Percentiles rank a stretch among this genome's conserved stretches.
Conservation (phyloP, 2,329 filamentous ascomycete genomes). For the Penicillium rolfsii region DNA sequence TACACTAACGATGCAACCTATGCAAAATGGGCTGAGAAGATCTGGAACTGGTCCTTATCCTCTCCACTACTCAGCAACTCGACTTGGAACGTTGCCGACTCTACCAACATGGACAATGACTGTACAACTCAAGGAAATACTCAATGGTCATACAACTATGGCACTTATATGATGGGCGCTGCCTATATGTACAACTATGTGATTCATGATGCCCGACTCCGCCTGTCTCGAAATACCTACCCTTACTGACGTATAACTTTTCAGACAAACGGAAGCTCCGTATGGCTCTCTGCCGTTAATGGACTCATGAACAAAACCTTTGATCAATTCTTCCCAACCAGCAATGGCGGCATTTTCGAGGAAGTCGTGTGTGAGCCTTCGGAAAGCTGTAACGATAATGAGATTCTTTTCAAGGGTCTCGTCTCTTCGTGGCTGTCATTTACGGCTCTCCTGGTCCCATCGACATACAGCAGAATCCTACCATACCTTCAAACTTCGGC, state of each 20-base stretch:
- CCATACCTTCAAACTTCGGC: slow-evolving; percentile 63
- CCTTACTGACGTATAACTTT: neutral
- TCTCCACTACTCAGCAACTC: slow-evolving; percentile 63
- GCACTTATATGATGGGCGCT: slow-evolving; percentile 60
- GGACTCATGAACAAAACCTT: slow-evolving; percentile 59
- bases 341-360: slow-evolving; percentile 22
- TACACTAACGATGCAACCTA: slow-evolving; percentile 67
- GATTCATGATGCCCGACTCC: slow-evolving; percentile 23
- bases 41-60: slow-evolving; percentile 63
- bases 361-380: slow-evolving; percentile 69
- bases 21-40: slow-evolving; percentile 61
- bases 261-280: slow-evolving; percentile 53
- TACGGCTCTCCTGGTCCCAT: slow-evolving; percentile 65
- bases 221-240: neutral
- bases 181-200: slow-evolving; percentile 70
- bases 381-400: slow-evolving; percentile 60
- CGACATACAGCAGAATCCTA: slow-evolving; percentile 58
- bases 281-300: slow-evolving; percentile 62
- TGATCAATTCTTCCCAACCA: slow-evolving; percentile 47
- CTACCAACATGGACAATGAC: slow-evolving; percentile 55
- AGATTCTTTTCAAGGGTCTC: slow-evolving; percentile 69
- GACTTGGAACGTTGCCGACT: slow-evolving; percentile 66
- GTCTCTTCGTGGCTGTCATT: slow-evolving; percentile 69
- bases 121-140: slow-evolving; percentile 66
- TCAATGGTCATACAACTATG: slow-evolving; percentile 70